Evolutionary conservation across 2,329 filamentous ascomycete genomes (phyloP), one percentile per base, ranked within the genome.

Genomic region (Fusarium zealandicum): DNA sequence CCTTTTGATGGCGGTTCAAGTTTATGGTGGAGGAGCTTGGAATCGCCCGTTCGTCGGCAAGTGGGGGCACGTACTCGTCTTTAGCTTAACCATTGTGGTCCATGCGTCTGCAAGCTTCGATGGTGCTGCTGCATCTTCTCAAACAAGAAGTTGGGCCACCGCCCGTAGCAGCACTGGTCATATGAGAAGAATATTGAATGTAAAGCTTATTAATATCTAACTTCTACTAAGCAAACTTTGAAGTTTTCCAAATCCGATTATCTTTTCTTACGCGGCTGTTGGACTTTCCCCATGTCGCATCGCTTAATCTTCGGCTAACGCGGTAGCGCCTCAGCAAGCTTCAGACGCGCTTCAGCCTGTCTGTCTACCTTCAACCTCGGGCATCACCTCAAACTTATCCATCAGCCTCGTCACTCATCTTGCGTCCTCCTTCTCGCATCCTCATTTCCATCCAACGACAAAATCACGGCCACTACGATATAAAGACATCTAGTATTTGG

Each of bases 301-400:
- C 65, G 65, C 61, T 64, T 68, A 67, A 66, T 63, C 44, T 1
- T 57, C 65, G 65, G 65, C 39, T 67, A 67, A 67, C 41, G 20
- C 13, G 1, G 4, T 3, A 7, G 33, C 42, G 49, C 49, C 46
- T 16, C 39, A 17, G 18, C 44, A 31, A 36, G 33, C 31, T 49
- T 40, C 31, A 18, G 47, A 57, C 58, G 61, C 63, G 61, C 51
- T 51, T 59, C 39, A 51, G 32, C 35, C 42, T 53, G 32, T 51
- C 40, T 8, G 6, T n/a, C 20, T 50, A 47, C 39, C 32, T 47
- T 37, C 38, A 27, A 51, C 50, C 50, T 54, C 41, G 18, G 43
- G 36, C 48, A 32, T 62, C 41, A 54, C 43, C 39, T 55, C 47
- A 30, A 60, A 49, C 43, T 43, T 37, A 36, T 51, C 39, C 36